phyloP scores from a whole-genome alignment of 2,329 filamentous ascomycete genomes.

The Colletotrichum eremochloae region DNA sequence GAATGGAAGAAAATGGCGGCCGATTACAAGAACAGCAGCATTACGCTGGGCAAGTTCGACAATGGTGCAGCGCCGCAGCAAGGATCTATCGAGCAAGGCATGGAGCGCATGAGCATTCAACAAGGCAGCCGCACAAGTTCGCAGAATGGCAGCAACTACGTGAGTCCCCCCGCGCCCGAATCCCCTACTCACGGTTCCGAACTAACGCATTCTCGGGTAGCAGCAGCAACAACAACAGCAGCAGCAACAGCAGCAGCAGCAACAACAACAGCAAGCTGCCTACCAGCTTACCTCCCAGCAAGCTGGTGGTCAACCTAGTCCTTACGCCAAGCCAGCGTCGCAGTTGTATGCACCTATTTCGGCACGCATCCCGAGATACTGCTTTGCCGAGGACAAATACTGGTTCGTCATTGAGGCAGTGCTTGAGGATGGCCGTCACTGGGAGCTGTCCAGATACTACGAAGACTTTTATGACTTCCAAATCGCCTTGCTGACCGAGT shows the following conservation, averaged over 20 bases:
- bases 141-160: constrained; percentile 61
- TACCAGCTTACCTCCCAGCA: constrained; percentile 49
- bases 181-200: no score
- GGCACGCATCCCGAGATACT: constrained; percentile 91
- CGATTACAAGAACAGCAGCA: constrained; percentile 99
- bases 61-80: constrained; percentile 58
- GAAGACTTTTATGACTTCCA: constrained; percentile 99
- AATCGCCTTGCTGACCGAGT: constrained; percentile 91
- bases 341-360: constrained; percentile 81
- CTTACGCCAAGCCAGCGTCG: constrained; percentile 58
- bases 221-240: background rate
- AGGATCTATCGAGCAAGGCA: constrained; percentile 73
- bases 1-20: constrained; percentile 99
- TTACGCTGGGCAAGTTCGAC: constrained; percentile 93
- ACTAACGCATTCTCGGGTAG: background rate
- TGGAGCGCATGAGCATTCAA: constrained; percentile 84
- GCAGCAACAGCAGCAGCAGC: constrained; percentile 46
- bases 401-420: constrained; percentile 97
- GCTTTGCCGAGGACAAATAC: constrained; percentile 97
- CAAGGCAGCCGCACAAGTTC: constrained; percentile 65
- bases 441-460: constrained; percentile 95
- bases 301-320: constrained; percentile 55
- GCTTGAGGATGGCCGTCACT: constrained; percentile 90
- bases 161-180: constrained; percentile 52
- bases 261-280: constrained; percentile 49